Base-by-base conservation (phyloP, 257 asterid genomes). In the Salvia hispanica region DNA sequence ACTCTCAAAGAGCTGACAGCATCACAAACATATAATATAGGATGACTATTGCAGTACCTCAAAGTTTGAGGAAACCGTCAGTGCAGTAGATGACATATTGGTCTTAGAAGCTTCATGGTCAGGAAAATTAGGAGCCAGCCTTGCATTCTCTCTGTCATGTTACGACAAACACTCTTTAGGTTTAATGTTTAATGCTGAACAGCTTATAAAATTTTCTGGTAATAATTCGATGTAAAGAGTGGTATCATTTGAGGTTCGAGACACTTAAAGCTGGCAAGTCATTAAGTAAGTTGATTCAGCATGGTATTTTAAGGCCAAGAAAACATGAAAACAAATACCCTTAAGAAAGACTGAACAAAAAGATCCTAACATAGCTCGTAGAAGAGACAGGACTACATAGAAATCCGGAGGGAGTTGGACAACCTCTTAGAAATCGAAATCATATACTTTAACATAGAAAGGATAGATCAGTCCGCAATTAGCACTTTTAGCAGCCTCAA, bases 11-110 rank as follows among this genome's bases (percentile, higher is more conserved):
- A 58, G 46, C 63, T 57, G 60, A 63, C 44, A 16, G 7, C 16
- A 64, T 13, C 64, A 16, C 59, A 50, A 51, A 51, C 40, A 7
- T 33, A 14, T 47, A 51, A 69, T 47, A 31, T 18, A 44, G 72
- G 25, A 52, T 51, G 46, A 25, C 31, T 61, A 47, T 58, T 51
- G 63, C 65, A 39, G 52, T 86, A 93, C 99, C 96, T 93, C 97
- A 83, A 93, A 90, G 79, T 91, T 93, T 25, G 99, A 93, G 79
- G 97, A 93, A 71, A 93, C 95, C 40, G 81, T 79, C 83, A 93
- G 86, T 70, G 89, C 72, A 64, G 89, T 62, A 33, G 92, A 71
- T 31, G 79, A 18, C 25, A 64, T 77, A 83, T 73, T 80, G 77
- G 70, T 77, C 84, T 80, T 93, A 62, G 83, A 81, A 81, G 83